Conservation (phyloP, 2,329 filamentous ascomycete species). For the Xenosphaeropsis pyriputrescens region DNA sequence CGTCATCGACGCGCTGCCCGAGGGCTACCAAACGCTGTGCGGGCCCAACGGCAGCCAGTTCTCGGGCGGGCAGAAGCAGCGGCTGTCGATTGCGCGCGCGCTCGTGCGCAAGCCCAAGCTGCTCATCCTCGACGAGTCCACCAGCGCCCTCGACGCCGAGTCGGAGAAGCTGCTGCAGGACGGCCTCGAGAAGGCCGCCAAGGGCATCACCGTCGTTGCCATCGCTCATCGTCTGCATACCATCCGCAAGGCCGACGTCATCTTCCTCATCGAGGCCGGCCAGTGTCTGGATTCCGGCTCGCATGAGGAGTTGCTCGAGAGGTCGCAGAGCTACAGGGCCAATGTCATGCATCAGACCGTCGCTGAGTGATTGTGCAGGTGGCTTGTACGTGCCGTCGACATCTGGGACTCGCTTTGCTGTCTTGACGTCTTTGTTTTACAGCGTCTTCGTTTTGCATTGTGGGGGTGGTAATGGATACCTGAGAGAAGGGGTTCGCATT, state of each 20-base stretch:
- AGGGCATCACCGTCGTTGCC: constrained; percentile 57
- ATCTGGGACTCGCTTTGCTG: no score
- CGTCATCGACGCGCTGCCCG: constrained; percentile 34
- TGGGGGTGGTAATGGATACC: no score
- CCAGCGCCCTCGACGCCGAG: constrained; percentile 37
- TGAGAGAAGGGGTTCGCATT: no score
- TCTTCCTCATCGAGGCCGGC: constrained; percentile 61
- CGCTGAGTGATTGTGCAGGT: no score
- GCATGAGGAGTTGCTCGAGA: constrained; percentile 30
- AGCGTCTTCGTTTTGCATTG: no score
- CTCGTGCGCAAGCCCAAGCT: constrained; percentile 34
- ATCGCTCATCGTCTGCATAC: constrained; percentile 68
- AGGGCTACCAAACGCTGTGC: constrained; percentile 32
- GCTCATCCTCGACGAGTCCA: constrained; percentile 44
- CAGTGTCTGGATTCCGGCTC: constrained; percentile 30
- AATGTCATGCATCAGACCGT: constrained; percentile 3
- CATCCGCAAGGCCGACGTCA: constrained; percentile 66
- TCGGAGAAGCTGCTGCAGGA: constrained; percentile 43
- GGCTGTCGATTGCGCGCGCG: constrained; percentile 37
- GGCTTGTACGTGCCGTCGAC: no score
- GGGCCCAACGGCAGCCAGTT: constrained; percentile 30
- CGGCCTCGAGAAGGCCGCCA: constrained; percentile 49
- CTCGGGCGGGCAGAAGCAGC: constrained; percentile 39
- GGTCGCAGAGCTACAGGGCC: constrained; percentile 21
- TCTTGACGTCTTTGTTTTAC: no score